Evolutionary conservation across 345 rosid species (phyloP).

Genomic region (Luvunga scandens): DNA sequence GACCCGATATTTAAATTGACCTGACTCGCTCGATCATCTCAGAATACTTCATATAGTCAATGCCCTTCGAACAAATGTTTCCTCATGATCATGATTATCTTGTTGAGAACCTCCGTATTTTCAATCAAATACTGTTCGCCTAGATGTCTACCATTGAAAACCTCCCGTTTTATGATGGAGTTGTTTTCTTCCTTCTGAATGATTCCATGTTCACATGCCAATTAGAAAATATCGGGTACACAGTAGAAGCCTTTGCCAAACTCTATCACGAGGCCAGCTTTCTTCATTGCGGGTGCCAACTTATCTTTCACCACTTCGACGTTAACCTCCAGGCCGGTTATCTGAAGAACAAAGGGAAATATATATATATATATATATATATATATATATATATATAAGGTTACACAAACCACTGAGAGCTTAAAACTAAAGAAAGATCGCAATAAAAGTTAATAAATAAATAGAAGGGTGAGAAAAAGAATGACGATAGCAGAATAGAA

Average conservation of each 20-base stretch:
- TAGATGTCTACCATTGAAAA: conserved; percentile 32
- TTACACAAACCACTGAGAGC: not conserved
- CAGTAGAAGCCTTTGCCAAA: conserved; percentile 71
- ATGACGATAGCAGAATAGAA: not conserved
- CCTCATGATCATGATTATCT: conserved; percentile 40
- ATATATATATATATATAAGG: too few relatives aligned
- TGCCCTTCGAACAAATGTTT: conserved; percentile 32
- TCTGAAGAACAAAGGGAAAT: conserved; percentile 31
- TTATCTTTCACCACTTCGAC: conserved; percentile 89
- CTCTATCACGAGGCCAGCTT: conserved; percentile 56
- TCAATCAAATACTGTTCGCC: conserved; percentile 51
- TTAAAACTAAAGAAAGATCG: not conserved
- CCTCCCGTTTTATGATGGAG: conserved; percentile 49
- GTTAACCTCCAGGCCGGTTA: conserved; percentile 59
- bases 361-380: too few relatives aligned
- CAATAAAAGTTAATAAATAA: not conserved
- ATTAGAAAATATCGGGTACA: conserved; percentile 65
- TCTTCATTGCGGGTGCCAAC: conserved; percentile 53
- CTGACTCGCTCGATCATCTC: too few relatives aligned
- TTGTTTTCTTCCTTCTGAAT: conserved; percentile 51
- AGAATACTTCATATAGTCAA: too few relatives aligned
- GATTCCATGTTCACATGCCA: conserved; percentile 67
- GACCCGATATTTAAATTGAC: too few relatives aligned
- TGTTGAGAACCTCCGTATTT: conserved; percentile 43
- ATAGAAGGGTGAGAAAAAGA: not conserved